Conservation (phyloP, 73 alveolate species). For the Paramecium primaurelia region DNA sequence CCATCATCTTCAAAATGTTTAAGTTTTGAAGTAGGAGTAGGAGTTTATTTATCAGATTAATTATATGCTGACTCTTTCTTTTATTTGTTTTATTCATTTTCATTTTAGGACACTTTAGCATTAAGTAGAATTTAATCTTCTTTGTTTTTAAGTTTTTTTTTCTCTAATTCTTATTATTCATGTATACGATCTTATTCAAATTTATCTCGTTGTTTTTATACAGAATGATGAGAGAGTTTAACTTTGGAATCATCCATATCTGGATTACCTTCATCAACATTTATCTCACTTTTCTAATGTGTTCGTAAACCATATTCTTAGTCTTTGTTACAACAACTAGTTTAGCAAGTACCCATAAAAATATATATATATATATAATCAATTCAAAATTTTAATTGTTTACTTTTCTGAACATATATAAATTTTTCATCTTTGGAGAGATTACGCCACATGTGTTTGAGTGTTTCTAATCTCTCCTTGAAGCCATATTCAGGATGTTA, state of each 20-base stretch:
- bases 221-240: background rate
- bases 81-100: background rate
- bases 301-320: background rate
- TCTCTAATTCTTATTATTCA: background rate
- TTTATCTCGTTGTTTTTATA: background rate
- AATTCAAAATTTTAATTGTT: background rate
- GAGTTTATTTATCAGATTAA: background rate
- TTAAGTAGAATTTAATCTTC: background rate
- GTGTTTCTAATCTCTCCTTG: slow-evolving; percentile 2
- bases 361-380: background rate
- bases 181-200: background rate
- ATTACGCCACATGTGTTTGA: slow-evolving; percentile 2
- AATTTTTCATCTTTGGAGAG: background rate
- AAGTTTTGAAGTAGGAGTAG: background rate
- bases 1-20: background rate
- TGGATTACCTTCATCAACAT: background rate
- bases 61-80: background rate
- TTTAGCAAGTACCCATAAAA: background rate
- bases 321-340: background rate
- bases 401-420: background rate
- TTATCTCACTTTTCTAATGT: background rate
- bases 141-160: background rate
- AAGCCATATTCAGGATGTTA: slow-evolving; percentile 7
- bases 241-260: background rate
- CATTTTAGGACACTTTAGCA: background rate